Evolutionary conservation across 768 basidiomycete genomes (phyloP).

Genomic region (Multifurca ochricompacta): DNA sequence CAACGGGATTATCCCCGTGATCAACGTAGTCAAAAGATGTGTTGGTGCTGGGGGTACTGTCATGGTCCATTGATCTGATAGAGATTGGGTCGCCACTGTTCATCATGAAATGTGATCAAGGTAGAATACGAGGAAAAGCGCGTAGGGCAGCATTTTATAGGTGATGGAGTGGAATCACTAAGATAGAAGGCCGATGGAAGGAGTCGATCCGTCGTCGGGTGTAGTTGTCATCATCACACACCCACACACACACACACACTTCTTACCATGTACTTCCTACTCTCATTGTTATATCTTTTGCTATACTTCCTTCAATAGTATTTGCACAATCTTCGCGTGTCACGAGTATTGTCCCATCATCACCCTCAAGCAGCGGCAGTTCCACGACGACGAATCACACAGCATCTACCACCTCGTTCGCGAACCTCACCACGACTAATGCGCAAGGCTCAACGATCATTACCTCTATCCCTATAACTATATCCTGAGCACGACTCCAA

Average conservation of each 20-base stretch:
- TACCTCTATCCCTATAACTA: conserved; percentile 18
- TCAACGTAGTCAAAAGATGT: background rate
- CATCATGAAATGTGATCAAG: too few relatives aligned
- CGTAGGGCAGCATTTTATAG: too few relatives aligned
- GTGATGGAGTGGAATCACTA: background rate
- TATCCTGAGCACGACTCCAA: background rate
- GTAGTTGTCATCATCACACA: too few relatives aligned
- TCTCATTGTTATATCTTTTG: background rate
- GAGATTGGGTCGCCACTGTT: too few relatives aligned
- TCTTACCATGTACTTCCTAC: background rate
- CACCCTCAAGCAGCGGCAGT: background rate
- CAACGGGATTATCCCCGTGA: conserved; percentile 31
- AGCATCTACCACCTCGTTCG: background rate
- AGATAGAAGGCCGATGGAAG: background rate
- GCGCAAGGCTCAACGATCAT: conserved; percentile 15
- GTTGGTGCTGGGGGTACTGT: background rate
- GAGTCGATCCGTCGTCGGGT: too few relatives aligned
- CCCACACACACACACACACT: too few relatives aligned
- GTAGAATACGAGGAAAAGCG: too few relatives aligned
- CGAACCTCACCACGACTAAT: conserved; percentile 15
- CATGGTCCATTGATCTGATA: background rate
- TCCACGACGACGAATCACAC: background rate
- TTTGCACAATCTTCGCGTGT: background rate
- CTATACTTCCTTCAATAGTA: background rate
- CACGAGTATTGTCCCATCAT: background rate